Conservation (phyloP, 371 early-diverging fungal species). For the Haplosporangium sp. region DNA sequence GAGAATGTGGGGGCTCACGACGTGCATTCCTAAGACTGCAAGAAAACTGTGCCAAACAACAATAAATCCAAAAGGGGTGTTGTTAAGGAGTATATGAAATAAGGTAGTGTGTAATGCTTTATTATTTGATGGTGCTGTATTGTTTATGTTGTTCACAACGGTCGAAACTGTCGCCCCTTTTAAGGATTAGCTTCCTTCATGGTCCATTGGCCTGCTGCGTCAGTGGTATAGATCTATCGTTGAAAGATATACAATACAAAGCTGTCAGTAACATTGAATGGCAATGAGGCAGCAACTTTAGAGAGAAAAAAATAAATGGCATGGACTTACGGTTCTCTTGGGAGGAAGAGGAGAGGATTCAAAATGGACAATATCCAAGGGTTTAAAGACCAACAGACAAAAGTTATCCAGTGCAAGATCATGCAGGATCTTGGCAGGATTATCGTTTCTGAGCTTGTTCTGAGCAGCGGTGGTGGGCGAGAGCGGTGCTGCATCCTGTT, state of each 20-base stretch:
- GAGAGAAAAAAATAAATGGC: neutral
- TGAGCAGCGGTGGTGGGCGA: slow-evolving; percentile 11
- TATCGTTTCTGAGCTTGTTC: slow-evolving; percentile 42
- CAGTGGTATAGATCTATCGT: slow-evolving; percentile 49
- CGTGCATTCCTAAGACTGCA: slow-evolving; percentile 17
- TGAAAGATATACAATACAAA: too few relatives aligned
- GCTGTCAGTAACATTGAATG: too few relatives aligned
- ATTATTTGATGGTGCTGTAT: neutral
- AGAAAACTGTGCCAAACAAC: too few relatives aligned
- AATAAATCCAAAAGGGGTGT: neutral
- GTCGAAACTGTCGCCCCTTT: neutral
- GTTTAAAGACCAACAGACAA: slow-evolving; percentile 77
- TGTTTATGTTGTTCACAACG: neutral
- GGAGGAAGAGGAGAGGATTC: slow-evolving; percentile 65
- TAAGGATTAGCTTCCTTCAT: slow-evolving; percentile 48
- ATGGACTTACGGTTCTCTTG: slow-evolving; percentile 60
- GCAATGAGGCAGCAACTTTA: too few relatives aligned
- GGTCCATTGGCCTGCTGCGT: slow-evolving; percentile 50
- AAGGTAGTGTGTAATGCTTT: neutral
- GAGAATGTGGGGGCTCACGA: slow-evolving; percentile 44
- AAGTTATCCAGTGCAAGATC: slow-evolving; percentile 81
- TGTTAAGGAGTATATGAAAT: neutral
- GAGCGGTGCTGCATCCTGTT: slow-evolving; percentile 5
- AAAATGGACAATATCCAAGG: slow-evolving; percentile 71
- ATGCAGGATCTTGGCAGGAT: slow-evolving; percentile 60